A percentile compares a stretch with the other conserved stretches of the same genome.
Evolutionary conservation across 78 protist species (phyloP).

Genomic region (Dictyostelium firmibasis): DNA sequence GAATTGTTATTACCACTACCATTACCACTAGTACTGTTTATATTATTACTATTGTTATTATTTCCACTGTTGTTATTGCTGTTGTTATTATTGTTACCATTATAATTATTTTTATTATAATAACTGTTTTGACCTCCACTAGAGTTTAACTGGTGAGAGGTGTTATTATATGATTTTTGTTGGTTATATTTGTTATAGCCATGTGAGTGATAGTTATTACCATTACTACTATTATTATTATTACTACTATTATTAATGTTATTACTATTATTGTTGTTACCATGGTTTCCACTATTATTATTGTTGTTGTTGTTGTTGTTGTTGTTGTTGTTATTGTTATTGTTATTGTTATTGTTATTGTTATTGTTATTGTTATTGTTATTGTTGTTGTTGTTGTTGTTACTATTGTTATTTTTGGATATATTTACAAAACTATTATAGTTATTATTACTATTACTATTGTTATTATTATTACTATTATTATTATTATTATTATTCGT

Average conservation of each 20-base stretch:
- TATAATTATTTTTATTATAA: neutral
- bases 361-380: neutral
- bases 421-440: neutral
- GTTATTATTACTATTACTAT: neutral
- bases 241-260: too few species aligned
- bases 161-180: neutral
- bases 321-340: neutral
- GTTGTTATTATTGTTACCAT: neutral
- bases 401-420: neutral
- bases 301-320: neutral
- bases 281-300: neutral
- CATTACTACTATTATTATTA: neutral
- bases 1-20: neutral
- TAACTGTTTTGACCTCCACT: neutral
- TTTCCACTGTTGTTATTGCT: neutral
- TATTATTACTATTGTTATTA: too few species aligned
- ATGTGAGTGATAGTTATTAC: neutral
- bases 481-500: neutral
- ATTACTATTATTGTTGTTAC: neutral
- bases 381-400: neutral
- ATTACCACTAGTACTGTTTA: neutral
- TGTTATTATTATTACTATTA: neutral
- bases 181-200: neutral
- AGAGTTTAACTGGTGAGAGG: neutral
- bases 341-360: neutral